These are phyloP conservation scores for Piloderma croceum DNA, from an alignment of 768 basidiomycete species.

Conservation along the genomic window DNA sequence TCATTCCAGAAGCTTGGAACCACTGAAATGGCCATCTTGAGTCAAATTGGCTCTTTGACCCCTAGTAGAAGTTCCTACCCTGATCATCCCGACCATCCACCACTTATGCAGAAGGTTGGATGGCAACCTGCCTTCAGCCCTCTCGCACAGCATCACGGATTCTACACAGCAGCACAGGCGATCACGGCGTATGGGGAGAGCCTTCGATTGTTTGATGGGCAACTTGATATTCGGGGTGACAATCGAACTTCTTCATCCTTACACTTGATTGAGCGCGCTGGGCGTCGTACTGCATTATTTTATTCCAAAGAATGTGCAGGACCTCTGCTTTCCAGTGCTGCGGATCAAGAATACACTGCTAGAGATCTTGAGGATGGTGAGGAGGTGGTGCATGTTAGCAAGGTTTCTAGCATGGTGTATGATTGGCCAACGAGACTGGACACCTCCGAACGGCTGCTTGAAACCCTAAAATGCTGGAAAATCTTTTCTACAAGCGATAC, in stretches of 20 bases:
- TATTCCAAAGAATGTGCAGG: too few relatives aligned
- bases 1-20: conserved; percentile 26
- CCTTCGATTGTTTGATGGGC: too few relatives aligned
- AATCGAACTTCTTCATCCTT: conserved; percentile 7
- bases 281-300: conserved; percentile 12
- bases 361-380: too few relatives aligned
- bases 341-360: too few relatives aligned
- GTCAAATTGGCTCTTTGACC: conserved; percentile 19
- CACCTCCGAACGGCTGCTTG: too few relatives aligned
- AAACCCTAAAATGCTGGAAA: too few relatives aligned
- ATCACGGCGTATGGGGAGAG: conserved; percentile 22
- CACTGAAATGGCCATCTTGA: conserved; percentile 18
- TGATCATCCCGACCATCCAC: conserved; percentile 7
- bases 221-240: too few relatives aligned
- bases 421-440: too few relatives aligned
- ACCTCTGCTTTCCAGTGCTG: too few relatives aligned
- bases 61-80: conserved; percentile 27
- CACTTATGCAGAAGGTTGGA: conserved; percentile 26
- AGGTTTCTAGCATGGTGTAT: too few relatives aligned
- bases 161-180: conserved; percentile 9
- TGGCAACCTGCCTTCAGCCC: conserved; percentile 17
- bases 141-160: conserved; percentile 18
- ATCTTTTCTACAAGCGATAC: conserved; percentile 9
- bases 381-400: too few relatives aligned
- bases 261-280: conserved; percentile 16